phyloP scores from a whole-genome alignment of 1,139 yeast species.

The Saccharomyces uvarum region DNA sequence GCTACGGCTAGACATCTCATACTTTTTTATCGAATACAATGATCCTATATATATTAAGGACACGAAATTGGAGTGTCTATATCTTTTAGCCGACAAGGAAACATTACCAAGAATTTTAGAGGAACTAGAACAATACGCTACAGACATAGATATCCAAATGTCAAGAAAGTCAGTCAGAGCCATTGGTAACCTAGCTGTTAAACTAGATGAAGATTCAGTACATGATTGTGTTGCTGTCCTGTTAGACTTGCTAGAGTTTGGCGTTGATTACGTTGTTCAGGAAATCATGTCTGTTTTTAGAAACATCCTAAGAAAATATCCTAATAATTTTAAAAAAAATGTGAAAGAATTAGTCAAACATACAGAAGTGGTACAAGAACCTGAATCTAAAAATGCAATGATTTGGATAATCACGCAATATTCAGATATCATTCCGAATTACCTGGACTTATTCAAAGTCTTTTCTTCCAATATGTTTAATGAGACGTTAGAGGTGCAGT shows the following conservation, averaged over 20 bases:
- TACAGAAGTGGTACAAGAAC: constrained; percentile 51
- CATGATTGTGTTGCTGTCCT: constrained; percentile 58
- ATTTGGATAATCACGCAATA: constrained; percentile 83
- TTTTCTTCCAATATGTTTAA: constrained; percentile 35
- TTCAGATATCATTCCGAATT: constrained; percentile 34
- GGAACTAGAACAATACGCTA: constrained; percentile 79
- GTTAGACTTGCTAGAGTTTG: constrained; percentile 53
- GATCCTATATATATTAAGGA: constrained; percentile 88
- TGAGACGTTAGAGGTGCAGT: constrained; percentile 58
- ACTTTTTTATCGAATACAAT: constrained; percentile 73
- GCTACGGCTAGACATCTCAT: constrained; percentile 54
- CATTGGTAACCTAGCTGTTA: constrained; percentile 80
- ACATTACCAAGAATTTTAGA: constrained; percentile 58
- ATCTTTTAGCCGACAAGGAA: constrained; percentile 59
- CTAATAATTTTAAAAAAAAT: constrained; percentile 38
- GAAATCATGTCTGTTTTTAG: constrained; percentile 72
- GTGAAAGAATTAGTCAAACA: constrained; percentile 31
- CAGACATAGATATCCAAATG: constrained; percentile 79
- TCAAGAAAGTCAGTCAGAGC: constrained; percentile 84
- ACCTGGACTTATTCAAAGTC: constrained; percentile 17
- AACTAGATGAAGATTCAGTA: constrained; percentile 52
- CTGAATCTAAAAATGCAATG: constrained; percentile 71
- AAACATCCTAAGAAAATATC: constrained; percentile 71
- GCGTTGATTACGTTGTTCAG: constrained; percentile 69
- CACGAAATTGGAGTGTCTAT: constrained; percentile 81